Base-by-base conservation (phyloP, 2,329 filamentous ascomycete species). In the Karstenula rhodostoma region DNA sequence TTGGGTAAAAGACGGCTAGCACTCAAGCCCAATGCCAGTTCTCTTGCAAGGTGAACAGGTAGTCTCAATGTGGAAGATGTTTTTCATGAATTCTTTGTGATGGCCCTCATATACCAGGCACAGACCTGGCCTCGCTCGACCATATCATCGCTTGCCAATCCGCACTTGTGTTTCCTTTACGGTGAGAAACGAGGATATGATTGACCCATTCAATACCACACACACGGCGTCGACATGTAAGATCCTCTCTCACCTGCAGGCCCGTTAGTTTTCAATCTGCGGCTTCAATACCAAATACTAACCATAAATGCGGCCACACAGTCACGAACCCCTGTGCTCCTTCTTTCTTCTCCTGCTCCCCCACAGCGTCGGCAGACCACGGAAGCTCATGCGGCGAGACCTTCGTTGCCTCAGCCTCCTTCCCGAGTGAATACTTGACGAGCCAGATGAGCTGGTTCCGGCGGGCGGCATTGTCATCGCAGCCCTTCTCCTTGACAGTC, bases 281-380 rank as follows among this genome's bases (percentile, higher is more conserved):
- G 9, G 10, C 19, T 44, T 19, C 6, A 44, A 23, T 12, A 10
- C 1, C 9, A 12, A 10, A 44, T n/a, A 53, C 55, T 61, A 15
- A 71, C 70, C 66, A 72, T 32, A 70, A 32, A 49, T 69, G 58
- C 29, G 66, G 53, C 68, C 68, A 70, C n/a, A 67, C 55, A 0
- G 66, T 67, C 19, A 63, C 47, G 13, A 60, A 50, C 43, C 54
- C 51, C 4, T 33, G 32, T 22, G 37, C 22, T 1, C n/a, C 29
- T 13, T 33, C 8, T 13, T 15, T 42, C 33, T 40, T 52, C 23
- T 22, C 50, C 22, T 19, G 46, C 15, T 58, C 47, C 37, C 43
- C 35, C n/a, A 2, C 29, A n/a, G 7, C 15, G 8, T 22, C n/a
- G 17, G 40, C 17, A n/a, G 8, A 22, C 56, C 56, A 62, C 4